Percentiles rank a stretch among this genome's conserved stretches.
Evolutionary conservation across 1,284 basidiomycete genomes (phyloP).

Genomic region (Austroboletus sp.): DNA sequence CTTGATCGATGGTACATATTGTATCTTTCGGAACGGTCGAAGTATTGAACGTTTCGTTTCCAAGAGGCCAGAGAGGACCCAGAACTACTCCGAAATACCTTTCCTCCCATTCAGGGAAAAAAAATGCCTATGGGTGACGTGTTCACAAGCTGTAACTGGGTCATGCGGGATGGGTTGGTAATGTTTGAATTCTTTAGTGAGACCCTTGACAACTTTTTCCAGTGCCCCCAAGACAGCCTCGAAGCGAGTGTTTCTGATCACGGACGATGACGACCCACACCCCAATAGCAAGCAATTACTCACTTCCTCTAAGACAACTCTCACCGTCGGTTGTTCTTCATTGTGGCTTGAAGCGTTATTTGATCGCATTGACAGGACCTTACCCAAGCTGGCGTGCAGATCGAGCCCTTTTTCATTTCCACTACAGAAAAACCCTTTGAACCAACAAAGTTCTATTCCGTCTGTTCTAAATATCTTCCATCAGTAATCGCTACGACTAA

Average conservation of each 20-base stretch:
- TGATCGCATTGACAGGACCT: slow-evolving; percentile 56
- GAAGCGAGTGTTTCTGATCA: slow-evolving; percentile 89
- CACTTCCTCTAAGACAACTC: slow-evolving; percentile 62
- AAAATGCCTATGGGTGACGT: slow-evolving; percentile 73
- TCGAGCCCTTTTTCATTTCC: slow-evolving; percentile 91
- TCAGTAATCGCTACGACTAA: slow-evolving; percentile 7
- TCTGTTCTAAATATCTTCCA: slow-evolving; percentile 35
- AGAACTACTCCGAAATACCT: slow-evolving; percentile 46
- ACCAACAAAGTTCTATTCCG: slow-evolving; percentile 77
- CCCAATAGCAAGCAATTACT: slow-evolving; percentile 48
- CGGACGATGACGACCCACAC: slow-evolving; percentile 75
- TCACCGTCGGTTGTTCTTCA: slow-evolving; percentile 44
- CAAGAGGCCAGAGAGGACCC: slow-evolving; percentile 56
- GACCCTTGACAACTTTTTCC: slow-evolving; percentile 2
- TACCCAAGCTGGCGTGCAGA: slow-evolving; percentile 68
- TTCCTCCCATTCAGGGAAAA: slow-evolving; percentile 54
- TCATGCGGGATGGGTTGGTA: slow-evolving; percentile 74
- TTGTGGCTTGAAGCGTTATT: slow-evolving; percentile 1
- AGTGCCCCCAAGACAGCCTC: slow-evolving; percentile 81
- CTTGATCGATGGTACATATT: slow-evolving; percentile 59
- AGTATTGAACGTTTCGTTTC: slow-evolving; percentile 8
- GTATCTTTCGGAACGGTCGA: background rate
- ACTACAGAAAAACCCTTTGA: slow-evolving; percentile 66
- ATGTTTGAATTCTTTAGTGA: background rate
- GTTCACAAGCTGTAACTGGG: slow-evolving; percentile 81